Evolutionary conservation across 352 stramenopile genomes (phyloP), one percentile per base, ranked within the genome.

Genomic region (Globisporangium takayamanum): DNA sequence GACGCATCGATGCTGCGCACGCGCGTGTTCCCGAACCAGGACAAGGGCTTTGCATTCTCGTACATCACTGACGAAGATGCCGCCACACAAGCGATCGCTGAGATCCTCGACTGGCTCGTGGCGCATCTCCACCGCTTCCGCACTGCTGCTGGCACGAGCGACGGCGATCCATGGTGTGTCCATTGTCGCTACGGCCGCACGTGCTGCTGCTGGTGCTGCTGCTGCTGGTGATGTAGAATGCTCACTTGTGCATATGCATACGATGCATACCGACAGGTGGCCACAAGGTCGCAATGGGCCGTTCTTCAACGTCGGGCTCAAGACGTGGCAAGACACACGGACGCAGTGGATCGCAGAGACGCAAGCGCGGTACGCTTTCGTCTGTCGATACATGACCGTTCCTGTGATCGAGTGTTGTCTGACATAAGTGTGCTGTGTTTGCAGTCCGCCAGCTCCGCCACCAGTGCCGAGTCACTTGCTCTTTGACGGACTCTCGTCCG

Each of bases 31-130:
- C 58, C 78, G n/a, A 84, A 87, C 63, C 86, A 94, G 64, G 67
- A 64, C 54, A 81, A 77, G 55, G 79, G 83, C 20, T 95, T 95
- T 62, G 84, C 83, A 55, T 94, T 94, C 72, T 90, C 78, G 64
- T 79, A 84, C 78, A 94, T 95, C 79, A 92, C 82, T 49, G 81
- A 95, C 73, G 86, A 95, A 82, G 86, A 95, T 64, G 84, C 86
- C 28, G 86, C 82, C 22, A 95, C 86, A 45, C 82, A 91, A 56
- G 84, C 84, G 48, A 91, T 94, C 55, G 80, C 81, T 18, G 82
- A 94, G 62, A 72, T 94, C 50, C 70, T 95, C 45, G 86, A 94
- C 66, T 95, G 86, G 86, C 73, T 95, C 48, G 71, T 92, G 50
- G 57, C 80, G 55, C 80, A 95, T 45, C 63, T 95, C 49, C 82